These are phyloP conservation scores for Aspergillus latus DNA, from an alignment of 2,329 filamentous ascomycete genomes.

Conservation along the genomic window DNA sequence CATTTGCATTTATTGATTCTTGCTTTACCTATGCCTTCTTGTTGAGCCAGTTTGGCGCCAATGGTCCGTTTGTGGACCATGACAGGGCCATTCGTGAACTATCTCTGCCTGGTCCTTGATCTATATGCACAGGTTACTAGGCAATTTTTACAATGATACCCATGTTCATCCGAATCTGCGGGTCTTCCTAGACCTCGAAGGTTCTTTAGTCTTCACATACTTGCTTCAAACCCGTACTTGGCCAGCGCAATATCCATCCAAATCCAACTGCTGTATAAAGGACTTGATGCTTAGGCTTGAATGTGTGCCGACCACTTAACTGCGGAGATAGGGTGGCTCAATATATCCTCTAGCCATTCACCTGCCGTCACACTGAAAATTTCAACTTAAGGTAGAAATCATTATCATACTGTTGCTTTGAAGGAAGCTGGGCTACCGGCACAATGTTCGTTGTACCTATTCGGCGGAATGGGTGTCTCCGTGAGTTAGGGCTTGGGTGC, in stretches of 20 bases:
- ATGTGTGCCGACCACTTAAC: too few species aligned
- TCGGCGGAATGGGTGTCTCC: neutral
- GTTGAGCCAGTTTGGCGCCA: neutral
- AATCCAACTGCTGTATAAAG: too few species aligned
- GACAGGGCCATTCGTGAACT: neutral
- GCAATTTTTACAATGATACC: conserved; percentile 29
- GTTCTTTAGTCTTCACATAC: neutral
- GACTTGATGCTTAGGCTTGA: too few species aligned
- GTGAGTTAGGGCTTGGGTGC: neutral
- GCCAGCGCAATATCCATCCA: too few species aligned
- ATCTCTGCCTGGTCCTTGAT: conserved; percentile 1
- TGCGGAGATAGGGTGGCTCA: too few species aligned
- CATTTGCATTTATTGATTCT: neutral
- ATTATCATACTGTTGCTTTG: too few species aligned
- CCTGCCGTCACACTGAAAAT: neutral
- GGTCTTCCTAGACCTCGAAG: neutral
- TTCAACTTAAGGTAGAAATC: too few species aligned
- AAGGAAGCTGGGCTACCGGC: too few species aligned
- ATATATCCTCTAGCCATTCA: too few species aligned
- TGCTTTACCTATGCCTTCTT: neutral
- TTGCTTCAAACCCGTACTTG: neutral
- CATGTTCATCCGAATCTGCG: conserved; percentile 18
- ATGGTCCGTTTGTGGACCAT: neutral
- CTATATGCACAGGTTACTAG: conserved; percentile 2
- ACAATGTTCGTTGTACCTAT: neutral